Conservation (phyloP, 441 rosid genomes). For the Euphorbia corollata region DNA sequence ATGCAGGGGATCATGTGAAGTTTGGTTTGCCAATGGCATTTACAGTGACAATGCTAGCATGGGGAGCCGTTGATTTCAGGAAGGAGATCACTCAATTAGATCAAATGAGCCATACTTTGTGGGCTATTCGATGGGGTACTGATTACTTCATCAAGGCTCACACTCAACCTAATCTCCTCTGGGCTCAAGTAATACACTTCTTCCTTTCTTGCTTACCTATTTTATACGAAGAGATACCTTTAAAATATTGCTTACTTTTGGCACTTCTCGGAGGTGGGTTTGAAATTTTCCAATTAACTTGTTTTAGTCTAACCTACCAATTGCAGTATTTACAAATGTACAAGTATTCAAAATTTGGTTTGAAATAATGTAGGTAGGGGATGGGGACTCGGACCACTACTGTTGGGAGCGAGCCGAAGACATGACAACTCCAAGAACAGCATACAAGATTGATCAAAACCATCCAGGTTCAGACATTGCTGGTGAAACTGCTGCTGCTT, state of each 20-base stretch:
- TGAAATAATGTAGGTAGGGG: constrained; percentile 49
- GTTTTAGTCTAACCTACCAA: constrained; percentile 11
- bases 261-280: too few species aligned
- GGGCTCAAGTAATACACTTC: constrained; percentile 66
- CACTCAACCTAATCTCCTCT: constrained; percentile 63
- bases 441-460: constrained; percentile 54
- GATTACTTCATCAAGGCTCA: constrained; percentile 89
- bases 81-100: constrained; percentile 57
- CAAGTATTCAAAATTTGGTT: background rate
- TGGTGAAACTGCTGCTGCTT: constrained; percentile 81
- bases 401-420: constrained; percentile 89
- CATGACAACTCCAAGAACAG: constrained; percentile 79
- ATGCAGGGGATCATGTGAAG: constrained; percentile 92
- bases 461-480: constrained; percentile 86
- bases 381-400: constrained; percentile 74
- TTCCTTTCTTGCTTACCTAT: too few species aligned
- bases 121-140: constrained; percentile 88
- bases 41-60: constrained; percentile 80
- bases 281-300: too few species aligned
- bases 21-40: constrained; percentile 95
- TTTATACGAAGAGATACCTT: too few species aligned
- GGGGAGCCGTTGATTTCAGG: constrained; percentile 67
- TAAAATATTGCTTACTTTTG: too few species aligned
- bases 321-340: background rate
- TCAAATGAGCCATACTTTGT: constrained; percentile 83